Evolutionary conservation across 257 asterid species (phyloP).

Genomic region (Solanum virginianum): DNA sequence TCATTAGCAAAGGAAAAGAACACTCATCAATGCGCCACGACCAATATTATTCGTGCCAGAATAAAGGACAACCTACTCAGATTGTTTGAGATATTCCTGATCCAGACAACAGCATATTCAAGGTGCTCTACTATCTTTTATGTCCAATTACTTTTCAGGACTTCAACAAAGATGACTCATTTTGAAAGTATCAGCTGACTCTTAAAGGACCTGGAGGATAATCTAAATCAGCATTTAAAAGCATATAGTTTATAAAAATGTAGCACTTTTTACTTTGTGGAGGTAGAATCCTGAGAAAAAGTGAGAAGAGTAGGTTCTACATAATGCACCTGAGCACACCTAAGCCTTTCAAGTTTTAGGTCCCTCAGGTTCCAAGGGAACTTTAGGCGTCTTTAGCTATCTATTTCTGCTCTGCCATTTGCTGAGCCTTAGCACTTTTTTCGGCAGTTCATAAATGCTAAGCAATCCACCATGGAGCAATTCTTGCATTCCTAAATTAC

Average conservation of each 20-base stretch:
- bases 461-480: neutral
- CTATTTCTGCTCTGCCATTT: constrained; percentile 4
- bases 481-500: neutral
- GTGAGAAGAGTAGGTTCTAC: neutral
- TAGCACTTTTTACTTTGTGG: neutral
- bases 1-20: neutral
- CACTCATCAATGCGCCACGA: neutral
- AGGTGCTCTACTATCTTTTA: neutral
- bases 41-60: neutral
- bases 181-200: neutral
- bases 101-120: neutral
- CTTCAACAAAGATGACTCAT: neutral
- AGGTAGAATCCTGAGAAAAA: neutral
- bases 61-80: neutral
- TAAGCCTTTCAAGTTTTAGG: neutral
- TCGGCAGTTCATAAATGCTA: neutral
- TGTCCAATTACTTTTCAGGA: neutral
- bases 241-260: neutral
- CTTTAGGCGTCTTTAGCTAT: neutral
- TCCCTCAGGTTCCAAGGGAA: neutral
- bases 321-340: neutral
- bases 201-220: neutral
- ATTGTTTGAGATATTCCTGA: neutral
- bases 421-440: neutral
- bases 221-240: neutral